Evolutionary conservation across 768 basidiomycete species (phyloP), one percentile per base, ranked within the genome.

Genomic region (Macrocybe gigantea): DNA sequence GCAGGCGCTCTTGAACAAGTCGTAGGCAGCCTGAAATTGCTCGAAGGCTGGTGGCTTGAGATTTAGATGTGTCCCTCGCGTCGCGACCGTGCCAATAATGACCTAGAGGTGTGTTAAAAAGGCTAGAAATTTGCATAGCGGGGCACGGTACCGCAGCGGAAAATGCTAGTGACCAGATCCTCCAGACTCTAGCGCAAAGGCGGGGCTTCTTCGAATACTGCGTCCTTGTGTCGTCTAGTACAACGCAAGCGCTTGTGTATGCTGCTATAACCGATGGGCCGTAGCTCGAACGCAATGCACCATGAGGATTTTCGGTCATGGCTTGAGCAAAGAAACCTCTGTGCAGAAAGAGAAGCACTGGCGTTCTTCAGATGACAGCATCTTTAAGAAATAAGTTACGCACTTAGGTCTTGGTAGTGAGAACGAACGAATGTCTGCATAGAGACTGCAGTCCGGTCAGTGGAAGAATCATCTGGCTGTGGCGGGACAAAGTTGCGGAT

Each of bases 311-410:
- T 48, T 77, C 73, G 2, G 69, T 61, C 61, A 82, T 67, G 5
- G 76, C 79, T 55, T 78, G 76, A 7, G 76, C 77, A 55, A 82
- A 82, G 58, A 72, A 79, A 13, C 72, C 69, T 43, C 80, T 70
- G 57, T 82, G 81, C 10, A 82, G 63, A 56, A 72, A 77, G 44
- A 82, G 53, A 9, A 80, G 64, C 57, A 78, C 79, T 81, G 49
- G 33, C 29, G 13, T 22, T 36, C 49, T 31, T 51, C 41, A 51
- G 50, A 56, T 53, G 13, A 48, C 13, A 12, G 38, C 35, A 34
- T 33, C 30, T n/a, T 48, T 34, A 42, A 47, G 36, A 45, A 41
- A 14, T 39, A 48, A 48, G 30, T 48, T 9, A 62, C 65, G 30
- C 60, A 77, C 77, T 66, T 34, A 75, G 62, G 49, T 73, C 74